A percentile compares a stretch with the other conserved stretches of the same genome.
Conservation (phyloP, 441 rosid genomes). For the Jatropha multifida region DNA sequence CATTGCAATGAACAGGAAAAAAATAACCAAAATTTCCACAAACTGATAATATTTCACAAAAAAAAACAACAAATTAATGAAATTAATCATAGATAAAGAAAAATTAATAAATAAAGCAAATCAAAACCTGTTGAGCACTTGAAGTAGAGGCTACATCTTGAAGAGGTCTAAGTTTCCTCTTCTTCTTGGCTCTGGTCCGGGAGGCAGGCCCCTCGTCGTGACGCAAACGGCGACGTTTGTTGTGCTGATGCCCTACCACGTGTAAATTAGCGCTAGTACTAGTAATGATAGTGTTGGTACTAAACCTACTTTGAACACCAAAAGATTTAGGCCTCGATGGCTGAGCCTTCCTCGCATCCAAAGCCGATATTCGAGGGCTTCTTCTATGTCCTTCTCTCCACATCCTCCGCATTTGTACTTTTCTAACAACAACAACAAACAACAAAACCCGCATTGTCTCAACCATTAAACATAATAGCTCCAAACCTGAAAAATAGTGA, state of each 20-base stretch:
- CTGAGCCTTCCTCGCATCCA: slow-evolving; percentile 37
- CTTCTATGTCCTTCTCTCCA: slow-evolving; percentile 49
- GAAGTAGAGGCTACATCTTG: slow-evolving; percentile 33
- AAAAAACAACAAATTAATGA: neutral
- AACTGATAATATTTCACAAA: neutral
- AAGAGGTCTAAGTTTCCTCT: slow-evolving; percentile 45
- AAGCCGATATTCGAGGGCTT: slow-evolving; percentile 48
- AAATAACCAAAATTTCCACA: slow-evolving; percentile 1
- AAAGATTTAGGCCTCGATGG: slow-evolving; percentile 23
- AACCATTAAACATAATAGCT: slow-evolving; percentile 5
- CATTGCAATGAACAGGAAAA: slow-evolving; percentile 9
- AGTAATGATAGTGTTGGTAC: neutral
- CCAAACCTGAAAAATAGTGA: neutral
- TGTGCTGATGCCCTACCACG: slow-evolving; percentile 3
- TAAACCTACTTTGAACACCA: slow-evolving; percentile 6
- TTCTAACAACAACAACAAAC: slow-evolving; percentile 12
- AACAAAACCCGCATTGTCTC: slow-evolving; percentile 24
- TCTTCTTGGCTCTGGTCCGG: slow-evolving; percentile 40
- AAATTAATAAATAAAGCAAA: neutral
- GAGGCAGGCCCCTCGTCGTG: slow-evolving; percentile 35
- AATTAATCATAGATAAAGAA: neutral
- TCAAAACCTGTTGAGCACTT: slow-evolving; percentile 25
- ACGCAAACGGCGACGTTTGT: slow-evolving; percentile 7
- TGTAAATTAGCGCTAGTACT: neutral
- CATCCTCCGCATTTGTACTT: slow-evolving; percentile 33